A percentile compares a stretch with the other conserved stretches of the same genome.
Evolutionary conservation across 352 stramenopile genomes (phyloP).

Genomic region (Phytophthora ohioensis): DNA sequence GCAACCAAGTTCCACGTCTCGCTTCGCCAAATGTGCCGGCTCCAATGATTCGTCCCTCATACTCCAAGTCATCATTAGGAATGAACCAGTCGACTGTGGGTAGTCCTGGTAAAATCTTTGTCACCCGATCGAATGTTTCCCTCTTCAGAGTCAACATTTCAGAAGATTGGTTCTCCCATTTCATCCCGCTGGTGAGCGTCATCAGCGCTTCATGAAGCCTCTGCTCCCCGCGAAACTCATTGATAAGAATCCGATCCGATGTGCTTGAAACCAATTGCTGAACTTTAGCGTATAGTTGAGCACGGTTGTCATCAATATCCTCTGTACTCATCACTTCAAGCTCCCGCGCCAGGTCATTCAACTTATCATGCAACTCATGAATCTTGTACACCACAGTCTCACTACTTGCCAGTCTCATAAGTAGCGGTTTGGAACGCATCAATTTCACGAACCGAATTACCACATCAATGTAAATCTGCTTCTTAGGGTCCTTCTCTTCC

Average conservation of each 20-base stretch:
- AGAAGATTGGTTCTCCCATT: slow-evolving; percentile 3
- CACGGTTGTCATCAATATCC: background rate
- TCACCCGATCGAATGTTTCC: slow-evolving; percentile 2
- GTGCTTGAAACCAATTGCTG: background rate
- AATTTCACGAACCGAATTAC: slow-evolving; percentile 13
- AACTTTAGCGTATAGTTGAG: slow-evolving; percentile 4
- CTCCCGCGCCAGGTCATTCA: background rate
- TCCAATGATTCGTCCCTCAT: slow-evolving; percentile 20
- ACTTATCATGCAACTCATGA: background rate
- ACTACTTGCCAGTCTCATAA: slow-evolving; percentile 8
- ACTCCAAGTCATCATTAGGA: slow-evolving; percentile 29
- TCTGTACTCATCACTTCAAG: background rate
- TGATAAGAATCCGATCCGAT: slow-evolving; percentile 14
- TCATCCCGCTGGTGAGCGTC: slow-evolving; percentile 21
- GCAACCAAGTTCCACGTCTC: slow-evolving; percentile 22
- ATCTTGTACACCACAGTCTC: slow-evolving; percentile 2
- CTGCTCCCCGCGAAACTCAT: slow-evolving; percentile 9
- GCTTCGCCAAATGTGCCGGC: slow-evolving; percentile 20
- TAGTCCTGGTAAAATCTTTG: slow-evolving; percentile 8
- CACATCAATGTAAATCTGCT: slow-evolving; percentile 12
- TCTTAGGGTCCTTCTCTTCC: slow-evolving; percentile 60
- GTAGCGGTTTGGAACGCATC: slow-evolving; percentile 11
- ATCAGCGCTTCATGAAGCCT: slow-evolving; percentile 24
- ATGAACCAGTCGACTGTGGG: slow-evolving; percentile 33
- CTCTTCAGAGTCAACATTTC: slow-evolving; percentile 24